phyloP scores from a whole-genome alignment of 495 filamentous ascomycete genomes.

The Copromyces sp. region DNA sequence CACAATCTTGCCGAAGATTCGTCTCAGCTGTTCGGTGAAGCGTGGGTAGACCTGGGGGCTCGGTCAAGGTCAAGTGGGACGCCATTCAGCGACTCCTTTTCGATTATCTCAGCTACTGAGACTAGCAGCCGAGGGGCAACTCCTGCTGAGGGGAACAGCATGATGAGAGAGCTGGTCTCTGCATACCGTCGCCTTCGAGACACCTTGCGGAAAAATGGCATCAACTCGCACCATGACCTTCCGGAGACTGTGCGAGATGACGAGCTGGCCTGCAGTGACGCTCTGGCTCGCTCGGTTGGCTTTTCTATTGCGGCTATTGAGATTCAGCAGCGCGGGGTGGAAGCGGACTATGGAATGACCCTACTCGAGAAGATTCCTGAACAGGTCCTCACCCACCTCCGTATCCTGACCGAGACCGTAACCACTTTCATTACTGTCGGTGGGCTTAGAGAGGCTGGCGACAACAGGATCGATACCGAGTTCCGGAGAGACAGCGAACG shows the following conservation, averaged over 20 bases:
- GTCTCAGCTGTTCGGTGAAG: conserved; percentile 23
- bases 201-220: conserved; percentile 62
- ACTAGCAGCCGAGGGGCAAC: conserved; percentile 9
- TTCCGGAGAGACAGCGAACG: conserved; percentile 58
- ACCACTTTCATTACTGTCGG: conserved; percentile 76
- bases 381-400: conserved; percentile 75
- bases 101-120: conserved; percentile 15
- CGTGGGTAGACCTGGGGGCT: conserved; percentile 22
- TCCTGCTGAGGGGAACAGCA: conserved; percentile 24
- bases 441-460: conserved; percentile 46
- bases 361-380: conserved; percentile 78
- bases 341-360: conserved; percentile 62
- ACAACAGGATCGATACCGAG: conserved; percentile 54
- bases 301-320: conserved; percentile 85
- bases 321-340: conserved; percentile 82
- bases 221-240: conserved; percentile 35
- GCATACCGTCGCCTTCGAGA: conserved; percentile 74
- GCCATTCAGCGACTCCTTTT: conserved; percentile 22
- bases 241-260: conserved; percentile 11
- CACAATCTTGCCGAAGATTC: conserved; percentile 40
- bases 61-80: conserved; percentile 21
- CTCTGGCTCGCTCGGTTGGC: conserved; percentile 63
- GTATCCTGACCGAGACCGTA: conserved; percentile 80
- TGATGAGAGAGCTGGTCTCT: conserved; percentile 61
- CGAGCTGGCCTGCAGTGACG: conserved; percentile 51